Conservation (phyloP, 768 basidiomycete species). For the Suillus variegatus region DNA sequence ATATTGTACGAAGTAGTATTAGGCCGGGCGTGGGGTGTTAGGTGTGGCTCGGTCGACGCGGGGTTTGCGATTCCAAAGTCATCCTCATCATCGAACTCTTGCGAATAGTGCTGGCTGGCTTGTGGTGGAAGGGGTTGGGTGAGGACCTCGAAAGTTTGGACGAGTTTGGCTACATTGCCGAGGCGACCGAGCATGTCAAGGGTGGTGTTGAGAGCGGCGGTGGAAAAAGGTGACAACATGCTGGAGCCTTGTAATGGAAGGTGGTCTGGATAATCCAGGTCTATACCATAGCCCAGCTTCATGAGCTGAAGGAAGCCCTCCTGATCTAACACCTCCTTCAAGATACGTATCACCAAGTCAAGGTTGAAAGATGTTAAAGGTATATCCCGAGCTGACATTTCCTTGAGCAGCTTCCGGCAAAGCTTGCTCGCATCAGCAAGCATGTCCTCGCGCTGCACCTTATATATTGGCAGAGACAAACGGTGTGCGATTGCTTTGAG, state of each 20-base stretch:
- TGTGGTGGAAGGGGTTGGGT: constrained; percentile 66
- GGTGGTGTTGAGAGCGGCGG: constrained; percentile 68
- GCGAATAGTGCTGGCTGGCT: constrained; percentile 43
- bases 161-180: constrained; percentile 62
- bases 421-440: constrained; percentile 46
- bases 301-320: constrained; percentile 60
- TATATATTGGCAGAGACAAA: constrained; percentile 57
- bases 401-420: constrained; percentile 51
- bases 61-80: constrained; percentile 50
- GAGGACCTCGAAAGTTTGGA: constrained; percentile 77
- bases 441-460: constrained; percentile 34
- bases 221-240: constrained; percentile 53
- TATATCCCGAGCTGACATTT: constrained; percentile 54
- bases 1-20: constrained; percentile 69
- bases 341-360: constrained; percentile 67
- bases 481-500: constrained; percentile 75
- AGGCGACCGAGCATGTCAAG: constrained; percentile 68
- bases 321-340: constrained; percentile 61
- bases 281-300: constrained; percentile 74
- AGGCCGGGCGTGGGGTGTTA: constrained; percentile 48
- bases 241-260: constrained; percentile 38
- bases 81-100: constrained; percentile 67
- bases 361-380: constrained; percentile 60
- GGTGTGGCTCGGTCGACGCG: constrained; percentile 34
- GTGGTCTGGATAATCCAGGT: constrained; percentile 73